Evolutionary conservation across 345 rosid species (phyloP), one percentile per base, ranked within the genome.

Genomic region (Noccaea bulbosa): DNA sequence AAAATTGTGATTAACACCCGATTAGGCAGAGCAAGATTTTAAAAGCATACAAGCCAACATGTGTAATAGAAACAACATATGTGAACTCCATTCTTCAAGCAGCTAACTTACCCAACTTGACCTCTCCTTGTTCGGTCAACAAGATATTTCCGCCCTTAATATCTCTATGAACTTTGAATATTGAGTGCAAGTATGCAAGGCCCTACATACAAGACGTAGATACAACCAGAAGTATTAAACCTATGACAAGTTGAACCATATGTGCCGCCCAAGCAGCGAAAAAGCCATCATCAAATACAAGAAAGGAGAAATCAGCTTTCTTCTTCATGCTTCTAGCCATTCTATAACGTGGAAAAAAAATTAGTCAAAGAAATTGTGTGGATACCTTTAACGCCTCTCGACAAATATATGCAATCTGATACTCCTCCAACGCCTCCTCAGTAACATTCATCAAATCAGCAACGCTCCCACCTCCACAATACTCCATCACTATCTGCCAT

Each of bases 401-500:
- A 56, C 99, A 94, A 14, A 91, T 89, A 76, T 83, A 94, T 62
- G 99, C 99, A 70, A 94, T 94, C 74, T 89, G 99, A 89, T 78
- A 83, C 86, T 94, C 99, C 77, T 94, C 98, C 73, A 94, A 79
- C 34, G 99, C 78, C 78, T 89, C 96, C 64, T 91, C 97, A 9
- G 91, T 80, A 63, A 80, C 96, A 81, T 89, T 85, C 97, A 94
- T 94, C 71, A 94, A 81, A 81, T 88, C 99, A 78, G 96, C 90
- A 57, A 94, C 92, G 59, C 99, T 94, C 77, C 99, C 99, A 83
- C 98, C 97, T 47, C 99, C 98, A 75, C 99, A 94, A 57, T 94
- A 94, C 83, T 94, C 99, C 99, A 94, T 94, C 74, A 94, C 97
- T 80, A 91, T 94, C 99, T 94, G 99, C 83, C 83, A 81, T 62